phyloP scores from a whole-genome alignment of 148 eudicot genomes.

The Chenopodium formosanum region DNA sequence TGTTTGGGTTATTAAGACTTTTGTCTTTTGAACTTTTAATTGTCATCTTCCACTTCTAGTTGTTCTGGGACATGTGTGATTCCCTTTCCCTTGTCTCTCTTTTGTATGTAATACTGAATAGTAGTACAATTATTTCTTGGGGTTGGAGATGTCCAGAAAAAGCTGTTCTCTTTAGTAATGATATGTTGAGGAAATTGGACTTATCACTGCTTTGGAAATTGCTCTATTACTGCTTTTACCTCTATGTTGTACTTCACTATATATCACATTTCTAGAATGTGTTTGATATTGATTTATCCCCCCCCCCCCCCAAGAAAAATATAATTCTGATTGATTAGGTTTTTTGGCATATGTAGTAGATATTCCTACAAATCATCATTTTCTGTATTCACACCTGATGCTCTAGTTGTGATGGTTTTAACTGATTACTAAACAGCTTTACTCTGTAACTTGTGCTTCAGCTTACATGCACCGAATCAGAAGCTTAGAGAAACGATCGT shows the following conservation, averaged over 20 bases:
- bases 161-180: background rate
- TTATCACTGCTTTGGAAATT: background rate
- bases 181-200: background rate
- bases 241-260: background rate
- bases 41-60: background rate
- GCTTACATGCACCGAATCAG: constrained; percentile 99
- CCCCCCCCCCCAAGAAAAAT: too few relatives aligned
- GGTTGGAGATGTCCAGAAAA: background rate
- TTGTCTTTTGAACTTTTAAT: background rate
- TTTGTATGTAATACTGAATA: background rate
- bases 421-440: background rate
- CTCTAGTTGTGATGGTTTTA: background rate
- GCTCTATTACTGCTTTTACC: background rate
- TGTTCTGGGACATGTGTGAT: too few relatives aligned
- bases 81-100: background rate
- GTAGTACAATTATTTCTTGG: background rate
- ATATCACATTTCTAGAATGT: background rate
- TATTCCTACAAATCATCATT: background rate
- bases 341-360: background rate
- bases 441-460: constrained; percentile 35
- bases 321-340: background rate
- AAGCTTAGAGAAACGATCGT: constrained; percentile 85
- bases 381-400: background rate
- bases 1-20: background rate
- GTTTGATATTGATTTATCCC: background rate